These are phyloP conservation scores for Saccharomycopsis sp. DNA, from an alignment of 805 yeast genomes.

Conservation along the genomic window DNA sequence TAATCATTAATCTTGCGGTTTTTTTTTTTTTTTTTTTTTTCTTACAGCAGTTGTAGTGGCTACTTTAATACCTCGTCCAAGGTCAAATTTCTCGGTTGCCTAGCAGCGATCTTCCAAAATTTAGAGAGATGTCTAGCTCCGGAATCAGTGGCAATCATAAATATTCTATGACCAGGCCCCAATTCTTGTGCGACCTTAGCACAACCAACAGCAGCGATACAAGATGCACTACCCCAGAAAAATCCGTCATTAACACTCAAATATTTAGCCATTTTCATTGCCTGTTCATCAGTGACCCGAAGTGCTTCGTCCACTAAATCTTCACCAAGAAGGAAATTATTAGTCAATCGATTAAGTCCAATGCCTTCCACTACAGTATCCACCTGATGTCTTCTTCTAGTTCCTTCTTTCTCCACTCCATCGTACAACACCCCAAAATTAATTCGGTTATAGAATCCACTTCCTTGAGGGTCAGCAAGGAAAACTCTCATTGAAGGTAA, in stretches of 20 bases:
- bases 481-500: conserved; percentile 40
- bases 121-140: conserved; percentile 87
- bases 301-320: conserved; percentile 67
- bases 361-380: conserved; percentile 93
- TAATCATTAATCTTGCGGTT: not conserved
- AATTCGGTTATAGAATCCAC: conserved; percentile 80
- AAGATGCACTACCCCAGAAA: conserved; percentile 90
- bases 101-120: conserved; percentile 74
- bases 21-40: not conserved
- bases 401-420: conserved; percentile 81
- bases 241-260: conserved; percentile 79
- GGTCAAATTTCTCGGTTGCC: conserved; percentile 28
- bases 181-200: conserved; percentile 43
- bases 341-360: conserved; percentile 81
- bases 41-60: not conserved
- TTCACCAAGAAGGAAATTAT: conserved; percentile 71
- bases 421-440: conserved; percentile 94
- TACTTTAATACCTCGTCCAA: conserved; percentile 30
- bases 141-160: conserved; percentile 86
- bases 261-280: conserved; percentile 81
- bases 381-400: conserved; percentile 90
- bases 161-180: conserved; percentile 59
- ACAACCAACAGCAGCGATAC: conserved; percentile 90
- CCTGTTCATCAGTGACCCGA: conserved; percentile 72
- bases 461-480: conserved; percentile 94